These are phyloP conservation scores for Eucalyptus leucophloia DNA, from an alignment of 345 rosid species.

Conservation along the genomic window DNA sequence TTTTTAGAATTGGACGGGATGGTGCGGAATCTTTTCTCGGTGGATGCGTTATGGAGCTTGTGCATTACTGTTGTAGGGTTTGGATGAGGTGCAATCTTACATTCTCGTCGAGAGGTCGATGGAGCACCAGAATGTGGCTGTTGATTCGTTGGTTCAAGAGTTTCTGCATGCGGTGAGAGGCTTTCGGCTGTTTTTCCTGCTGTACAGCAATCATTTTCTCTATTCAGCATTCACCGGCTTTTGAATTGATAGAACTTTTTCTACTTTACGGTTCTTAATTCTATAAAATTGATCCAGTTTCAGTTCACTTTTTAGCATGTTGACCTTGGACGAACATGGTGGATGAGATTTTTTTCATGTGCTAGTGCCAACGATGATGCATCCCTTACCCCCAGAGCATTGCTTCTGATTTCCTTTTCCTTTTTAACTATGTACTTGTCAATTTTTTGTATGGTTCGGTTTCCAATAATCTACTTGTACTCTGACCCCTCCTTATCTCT, in stretches of 20 bases:
- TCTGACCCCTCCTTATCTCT: background rate
- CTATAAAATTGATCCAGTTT: background rate
- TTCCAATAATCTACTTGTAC: background rate
- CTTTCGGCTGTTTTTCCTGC: background rate
- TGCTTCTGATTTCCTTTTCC: background rate
- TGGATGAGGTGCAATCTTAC: constrained; percentile 87
- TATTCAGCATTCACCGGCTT: background rate
- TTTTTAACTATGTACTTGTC: background rate
- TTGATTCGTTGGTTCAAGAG: constrained; percentile 33
- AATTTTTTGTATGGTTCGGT: background rate
- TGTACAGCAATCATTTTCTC: background rate
- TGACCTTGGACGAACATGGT: background rate
- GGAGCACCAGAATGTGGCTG: constrained; percentile 14
- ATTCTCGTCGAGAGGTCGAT: constrained; percentile 64
- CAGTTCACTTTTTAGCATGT: background rate
- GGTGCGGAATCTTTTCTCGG: background rate
- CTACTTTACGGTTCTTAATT: background rate
- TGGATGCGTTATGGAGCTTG: background rate
- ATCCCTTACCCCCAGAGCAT: background rate
- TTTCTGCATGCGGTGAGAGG: constrained; percentile 51
- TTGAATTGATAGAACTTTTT: background rate
- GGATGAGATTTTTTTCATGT: background rate
- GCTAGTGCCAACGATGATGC: background rate
- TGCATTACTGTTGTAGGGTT: constrained; percentile 29
- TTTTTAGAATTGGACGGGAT: background rate